Base-by-base conservation (phyloP, 305 asterid genomes). In the Ilex paraguariensis region DNA sequence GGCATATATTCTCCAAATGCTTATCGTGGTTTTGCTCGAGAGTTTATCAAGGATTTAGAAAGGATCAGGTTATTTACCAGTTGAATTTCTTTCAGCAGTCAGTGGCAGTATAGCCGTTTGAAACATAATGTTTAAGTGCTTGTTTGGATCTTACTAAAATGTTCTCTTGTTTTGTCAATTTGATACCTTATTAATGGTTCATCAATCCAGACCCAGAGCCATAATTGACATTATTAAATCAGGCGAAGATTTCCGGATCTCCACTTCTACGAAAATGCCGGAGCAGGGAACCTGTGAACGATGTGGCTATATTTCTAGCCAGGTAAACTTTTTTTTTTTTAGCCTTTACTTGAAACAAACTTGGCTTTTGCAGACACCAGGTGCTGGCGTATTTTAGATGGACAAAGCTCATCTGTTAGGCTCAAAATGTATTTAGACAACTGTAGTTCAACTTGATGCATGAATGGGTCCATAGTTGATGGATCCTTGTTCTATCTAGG, bases 1-100 rank as follows among this genome's bases (percentile, higher is more conserved):
- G 97, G 97, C 67, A 86, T 86, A 66, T 93, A 93, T 75, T 93
- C 99, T 11, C 97, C 97, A 6, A 93, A 93, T 84, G 99, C 99
- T 15, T 93, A 93, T 64, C 95, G 99, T 66, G 99, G 97, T 31
- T 93, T 90, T 81, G 96, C 96, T 76, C 88, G 99, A 60, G 99
- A 93, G 72, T 93, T 93, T 70, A 90, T 93, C 60, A 93, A 93
- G 77, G 96, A 93, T 82, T 71, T 93, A 79, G 99, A 93, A 76
- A 87, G 99, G 63, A 77, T 93, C 65, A 87, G 99, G 99, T 79
- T 3, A 21, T 60, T 54, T n/a, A 5, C 46, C 66, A 59, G 16
- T 9, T 63, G 49, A n/a, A 54, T 2, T 44, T 55, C 30, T 6
- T 32, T 15, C 6, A 10, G 7, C 1, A 12, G 36, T 66, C 17